Percentiles rank a stretch among this genome's conserved stretches.
These are phyloP conservation scores for Solanum bulbocastanum DNA, from an alignment of 257 asterid species.

Conservation along the genomic window DNA sequence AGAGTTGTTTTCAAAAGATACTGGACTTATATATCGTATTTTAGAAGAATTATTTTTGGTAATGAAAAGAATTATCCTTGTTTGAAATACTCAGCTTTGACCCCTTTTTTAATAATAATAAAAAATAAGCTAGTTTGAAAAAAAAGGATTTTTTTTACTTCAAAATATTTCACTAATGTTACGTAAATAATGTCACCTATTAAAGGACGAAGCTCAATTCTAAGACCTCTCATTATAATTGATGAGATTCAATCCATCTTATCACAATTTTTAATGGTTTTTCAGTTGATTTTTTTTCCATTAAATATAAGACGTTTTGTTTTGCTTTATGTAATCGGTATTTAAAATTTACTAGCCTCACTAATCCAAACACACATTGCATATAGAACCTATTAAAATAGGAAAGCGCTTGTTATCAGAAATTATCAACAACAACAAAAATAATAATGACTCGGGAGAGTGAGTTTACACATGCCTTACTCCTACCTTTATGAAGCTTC, in stretches of 20 bases:
- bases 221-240: not conserved
- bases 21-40: not conserved
- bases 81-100: not conserved
- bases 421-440: not conserved
- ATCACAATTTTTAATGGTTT: not conserved
- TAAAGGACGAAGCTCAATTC: not conserved
- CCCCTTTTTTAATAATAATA: not conserved
- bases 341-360: not conserved
- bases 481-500: not conserved
- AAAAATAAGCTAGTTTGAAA: not conserved
- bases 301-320: not conserved
- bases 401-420: not conserved
- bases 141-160: too few species aligned
- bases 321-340: not conserved
- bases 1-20: accelerated
- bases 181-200: not conserved
- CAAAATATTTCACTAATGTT: not conserved
- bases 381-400: not conserved
- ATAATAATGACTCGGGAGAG: not conserved
- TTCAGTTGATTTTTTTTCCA: not conserved
- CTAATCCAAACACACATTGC: not conserved
- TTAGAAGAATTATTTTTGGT: not conserved
- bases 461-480: not conserved
- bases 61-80: not conserved
- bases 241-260: not conserved